Percentiles rank a stretch among this genome's conserved stretches.
Conservation (phyloP, 176 grass and related monocot genomes). For the Pharus latifolius region DNA sequence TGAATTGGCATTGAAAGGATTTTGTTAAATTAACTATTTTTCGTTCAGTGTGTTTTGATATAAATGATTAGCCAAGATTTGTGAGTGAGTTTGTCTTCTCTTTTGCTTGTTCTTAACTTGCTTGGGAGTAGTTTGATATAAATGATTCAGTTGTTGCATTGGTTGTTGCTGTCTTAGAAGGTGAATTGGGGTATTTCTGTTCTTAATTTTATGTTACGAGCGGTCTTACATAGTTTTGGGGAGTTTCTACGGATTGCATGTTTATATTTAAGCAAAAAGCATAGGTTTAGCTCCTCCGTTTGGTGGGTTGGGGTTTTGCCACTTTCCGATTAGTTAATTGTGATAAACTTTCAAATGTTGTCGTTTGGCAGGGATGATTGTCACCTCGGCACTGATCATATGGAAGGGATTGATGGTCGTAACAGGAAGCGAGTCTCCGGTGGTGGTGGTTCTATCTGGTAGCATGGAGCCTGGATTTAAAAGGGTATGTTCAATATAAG, state of each 20-base stretch:
- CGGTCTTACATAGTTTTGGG: background rate
- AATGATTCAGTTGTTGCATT: too few relatives aligned
- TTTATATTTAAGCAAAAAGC: background rate
- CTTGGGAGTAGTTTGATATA: too few relatives aligned
- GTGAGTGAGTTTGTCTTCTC: too few relatives aligned
- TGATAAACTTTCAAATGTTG: background rate
- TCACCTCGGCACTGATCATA: constrained; percentile 56
- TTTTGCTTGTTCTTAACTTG: too few relatives aligned
- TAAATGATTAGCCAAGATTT: too few relatives aligned
- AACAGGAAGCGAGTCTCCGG: constrained; percentile 57
- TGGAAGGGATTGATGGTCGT: constrained; percentile 61
- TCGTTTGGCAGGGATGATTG: constrained; percentile 58
- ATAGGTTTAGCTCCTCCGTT: background rate
- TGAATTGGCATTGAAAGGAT: too few relatives aligned
- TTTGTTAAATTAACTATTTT: too few relatives aligned
- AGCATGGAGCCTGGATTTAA: constrained; percentile 79
- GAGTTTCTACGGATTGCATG: background rate
- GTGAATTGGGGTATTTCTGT: background rate
- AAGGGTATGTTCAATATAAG: constrained; percentile 30
- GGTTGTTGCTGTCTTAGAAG: too few relatives aligned
- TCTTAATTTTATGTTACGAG: background rate
- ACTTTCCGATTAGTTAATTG: background rate
- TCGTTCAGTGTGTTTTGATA: too few relatives aligned
- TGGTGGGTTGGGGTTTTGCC: background rate
- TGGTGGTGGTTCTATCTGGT: constrained; percentile 66